These are phyloP conservation scores for Tagetes patula DNA, from an alignment of 129 eudicot species.

Conservation along the genomic window DNA sequence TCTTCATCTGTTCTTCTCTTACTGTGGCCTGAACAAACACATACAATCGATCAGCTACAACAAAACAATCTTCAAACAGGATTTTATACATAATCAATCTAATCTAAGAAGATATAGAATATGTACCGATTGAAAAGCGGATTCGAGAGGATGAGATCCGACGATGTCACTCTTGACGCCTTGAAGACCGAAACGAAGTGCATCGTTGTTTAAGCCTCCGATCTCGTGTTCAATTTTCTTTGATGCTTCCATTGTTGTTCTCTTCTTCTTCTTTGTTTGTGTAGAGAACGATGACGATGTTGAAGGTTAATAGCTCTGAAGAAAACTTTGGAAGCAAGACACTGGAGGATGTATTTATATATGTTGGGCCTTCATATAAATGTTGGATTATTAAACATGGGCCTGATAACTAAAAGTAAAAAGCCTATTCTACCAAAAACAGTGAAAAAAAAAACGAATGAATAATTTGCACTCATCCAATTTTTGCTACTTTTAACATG, in stretches of 20 bases:
- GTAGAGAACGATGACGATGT: constrained; percentile 10
- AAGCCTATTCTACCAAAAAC: too few species aligned
- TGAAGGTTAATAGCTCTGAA: too few species aligned
- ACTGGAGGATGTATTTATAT: background rate
- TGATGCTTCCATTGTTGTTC: constrained; percentile 41
- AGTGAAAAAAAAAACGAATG: too few species aligned
- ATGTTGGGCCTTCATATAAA: constrained; percentile 3
- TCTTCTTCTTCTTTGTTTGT: background rate
- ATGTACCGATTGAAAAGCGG: constrained; percentile 59
- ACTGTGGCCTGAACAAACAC: constrained; percentile 45
- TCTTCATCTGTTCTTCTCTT: constrained; percentile 73
- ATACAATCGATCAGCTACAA: background rate
- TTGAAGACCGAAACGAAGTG: constrained; percentile 76
- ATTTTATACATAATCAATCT: background rate
- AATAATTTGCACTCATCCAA: too few species aligned
- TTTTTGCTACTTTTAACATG: too few species aligned
- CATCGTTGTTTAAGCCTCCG: constrained; percentile 62
- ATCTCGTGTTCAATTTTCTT: constrained; percentile 69
- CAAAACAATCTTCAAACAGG: background rate
- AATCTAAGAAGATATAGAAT: background rate
- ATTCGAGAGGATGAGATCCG: constrained; percentile 87
- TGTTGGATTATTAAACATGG: background rate
- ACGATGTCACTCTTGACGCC: constrained; percentile 80
- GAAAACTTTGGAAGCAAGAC: constrained; percentile 27
- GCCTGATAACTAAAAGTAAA: constrained; percentile 7